Base-by-base conservation (phyloP, 805 yeast genomes). In the Zygosaccharomyces kombuchaensis region DNA sequence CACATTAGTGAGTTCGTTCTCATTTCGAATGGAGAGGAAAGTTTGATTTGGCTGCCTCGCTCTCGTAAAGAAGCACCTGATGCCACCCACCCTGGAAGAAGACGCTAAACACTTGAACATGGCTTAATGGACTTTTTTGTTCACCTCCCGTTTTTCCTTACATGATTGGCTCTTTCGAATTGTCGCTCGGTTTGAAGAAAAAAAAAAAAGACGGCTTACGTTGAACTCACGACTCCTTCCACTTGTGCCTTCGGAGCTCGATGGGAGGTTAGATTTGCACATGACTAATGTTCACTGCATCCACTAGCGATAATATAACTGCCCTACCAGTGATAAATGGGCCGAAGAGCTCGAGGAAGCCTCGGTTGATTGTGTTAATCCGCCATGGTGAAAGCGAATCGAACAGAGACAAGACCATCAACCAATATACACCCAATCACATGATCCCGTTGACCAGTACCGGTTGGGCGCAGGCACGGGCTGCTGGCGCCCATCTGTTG, bases 351-450 rank as follows among this genome's bases (percentile, higher is more conserved):
- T 38, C 41, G 17, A 38, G 41, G 16, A 64, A 79, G 80, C 68
- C 68, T n/a, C 55, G 68, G 41, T 72, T 89, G 26, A 87, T 90
- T 22, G 70, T 90, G 42, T 71, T 90, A 22, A 81, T 90, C 9
- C 80, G 97, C 53, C 97, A 90, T 62, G 97, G 97, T 21, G 96
- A 90, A 60, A 84, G 93, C 4, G 95, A 87, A 59, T 95, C 96
- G 7, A 90, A 90, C 66, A 79, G 75, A 46, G 95, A 90, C 65
- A 89, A 90, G 61, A 68, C 80, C 1, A 89, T 90, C 43, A 90
- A 90, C 63, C 72, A 83, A 45, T 73, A 74, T 58, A 77, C 82
- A 1, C 88, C 96, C 1, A 90, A 90, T 63, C 97, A 90, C 66
- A 70, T 76, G 55, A 83, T 90, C 3, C 77, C 84, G 5, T 68